Conservation (phyloP, 2,329 filamentous ascomycete species). For the Huntiella bhutanensis region DNA sequence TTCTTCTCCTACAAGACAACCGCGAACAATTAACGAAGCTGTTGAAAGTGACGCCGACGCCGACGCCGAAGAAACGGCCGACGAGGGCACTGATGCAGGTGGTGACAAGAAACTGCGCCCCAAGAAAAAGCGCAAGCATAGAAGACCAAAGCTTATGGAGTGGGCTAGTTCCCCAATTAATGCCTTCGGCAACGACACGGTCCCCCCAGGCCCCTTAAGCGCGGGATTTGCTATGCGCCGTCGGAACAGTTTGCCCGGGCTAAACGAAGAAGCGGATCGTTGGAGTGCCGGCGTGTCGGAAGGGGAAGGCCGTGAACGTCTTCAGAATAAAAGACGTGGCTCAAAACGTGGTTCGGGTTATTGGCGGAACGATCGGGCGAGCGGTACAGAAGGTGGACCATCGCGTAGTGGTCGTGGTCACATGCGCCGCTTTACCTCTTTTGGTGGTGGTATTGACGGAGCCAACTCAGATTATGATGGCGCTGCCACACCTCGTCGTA, state of each 20-base stretch:
- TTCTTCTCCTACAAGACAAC: conserved; percentile 21
- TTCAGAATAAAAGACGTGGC: conserved; percentile 23
- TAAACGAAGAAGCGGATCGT: conserved; percentile 38
- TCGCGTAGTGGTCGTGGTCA: conserved; percentile 26
- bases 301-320: conserved; percentile 49
- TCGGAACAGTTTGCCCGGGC: conserved; percentile 46
- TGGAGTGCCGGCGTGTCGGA: conserved; percentile 36
- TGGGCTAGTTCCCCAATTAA: conserved; percentile 41
- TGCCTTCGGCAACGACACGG: conserved; percentile 12
- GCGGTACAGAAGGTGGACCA: conserved; percentile 7
- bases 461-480: conserved; percentile 42
- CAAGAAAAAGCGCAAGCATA: conserved; percentile 47
- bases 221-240: conserved; percentile 35
- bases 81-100: conserved; percentile 34
- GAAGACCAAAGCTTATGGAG: conserved; percentile 32
- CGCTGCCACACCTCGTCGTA: conserved; percentile 32
- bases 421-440: conserved; percentile 45
- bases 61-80: conserved; percentile 72
- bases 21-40: conserved; percentile 22
- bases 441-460: conserved; percentile 31
- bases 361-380: conserved; percentile 12
- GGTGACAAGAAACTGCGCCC: conserved; percentile 29
- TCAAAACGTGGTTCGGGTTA: conserved; percentile 6
- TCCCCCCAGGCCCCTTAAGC: conserved; percentile 14
- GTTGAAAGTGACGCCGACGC: conserved; percentile 54